Conservation (phyloP, 768 basidiomycete genomes). For the Scleroderma bovista region DNA sequence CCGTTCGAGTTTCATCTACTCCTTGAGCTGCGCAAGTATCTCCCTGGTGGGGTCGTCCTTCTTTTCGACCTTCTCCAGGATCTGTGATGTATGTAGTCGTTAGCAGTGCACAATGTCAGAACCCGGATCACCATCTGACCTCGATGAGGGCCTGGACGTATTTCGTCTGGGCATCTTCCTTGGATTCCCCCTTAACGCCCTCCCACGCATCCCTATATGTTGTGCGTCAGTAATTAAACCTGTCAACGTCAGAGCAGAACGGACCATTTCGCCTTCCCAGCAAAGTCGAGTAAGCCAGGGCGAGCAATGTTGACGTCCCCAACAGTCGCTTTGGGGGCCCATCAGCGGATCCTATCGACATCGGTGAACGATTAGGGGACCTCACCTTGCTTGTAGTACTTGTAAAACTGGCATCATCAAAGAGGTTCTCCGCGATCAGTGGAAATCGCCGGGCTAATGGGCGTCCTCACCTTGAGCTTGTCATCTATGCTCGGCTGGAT, state of each 20-base stretch:
- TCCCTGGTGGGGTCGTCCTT: too few relatives aligned
- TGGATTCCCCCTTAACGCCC: constrained; percentile 57
- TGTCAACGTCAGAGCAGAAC: constrained; percentile 8
- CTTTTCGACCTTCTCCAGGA: too few relatives aligned
- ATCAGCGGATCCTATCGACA: constrained; percentile 1
- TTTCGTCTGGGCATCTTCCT: constrained; percentile 63
- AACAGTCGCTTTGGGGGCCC: constrained; percentile 48
- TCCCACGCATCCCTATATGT: constrained; percentile 95
- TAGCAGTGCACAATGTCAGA: background rate
- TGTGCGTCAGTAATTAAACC: too few relatives aligned
- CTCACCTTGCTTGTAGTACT: constrained; percentile 87
- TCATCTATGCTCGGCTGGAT: constrained; percentile 69
- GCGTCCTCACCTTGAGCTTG: constrained; percentile 67
- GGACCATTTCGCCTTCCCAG: constrained; percentile 88
- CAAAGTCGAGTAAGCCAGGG: constrained; percentile 80
- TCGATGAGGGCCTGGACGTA: constrained; percentile 74
- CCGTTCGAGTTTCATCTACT: too few relatives aligned
- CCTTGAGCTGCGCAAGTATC: constrained; percentile 56
- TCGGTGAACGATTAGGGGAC: too few relatives aligned
- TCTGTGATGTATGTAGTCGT: constrained; percentile 14
- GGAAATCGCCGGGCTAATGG: constrained; percentile 4
- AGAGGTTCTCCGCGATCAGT: constrained; percentile 3
- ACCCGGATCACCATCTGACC: constrained; percentile 38
- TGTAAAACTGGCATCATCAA: constrained; percentile 69
- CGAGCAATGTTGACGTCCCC: constrained; percentile 64